Percentiles rank a stretch among this genome's conserved stretches.
Conservation (phyloP, 2,329 filamentous ascomycete species). For the Zymoseptoria brevis region DNA sequence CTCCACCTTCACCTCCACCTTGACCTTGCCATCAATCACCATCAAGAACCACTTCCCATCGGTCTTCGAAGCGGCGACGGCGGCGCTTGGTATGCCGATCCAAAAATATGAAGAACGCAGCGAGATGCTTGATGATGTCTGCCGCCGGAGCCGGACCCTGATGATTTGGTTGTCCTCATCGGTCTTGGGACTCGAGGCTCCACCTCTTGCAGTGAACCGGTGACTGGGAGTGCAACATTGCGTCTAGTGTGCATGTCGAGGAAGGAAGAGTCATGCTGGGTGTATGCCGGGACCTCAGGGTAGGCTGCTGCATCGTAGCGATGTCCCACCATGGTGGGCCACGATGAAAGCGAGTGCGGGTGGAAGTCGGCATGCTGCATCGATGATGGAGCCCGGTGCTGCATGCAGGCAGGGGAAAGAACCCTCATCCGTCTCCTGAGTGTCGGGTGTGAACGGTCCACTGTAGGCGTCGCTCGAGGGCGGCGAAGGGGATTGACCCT, state of each 20-base stretch:
- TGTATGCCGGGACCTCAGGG: background rate
- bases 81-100: too few relatives aligned
- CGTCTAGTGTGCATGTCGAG: background rate
- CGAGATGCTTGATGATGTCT: background rate
- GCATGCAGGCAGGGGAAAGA: too few relatives aligned
- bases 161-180: background rate
- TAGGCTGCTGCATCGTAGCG: background rate
- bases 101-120: background rate
- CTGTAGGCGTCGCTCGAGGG: too few relatives aligned
- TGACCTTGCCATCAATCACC: background rate
- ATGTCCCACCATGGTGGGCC: background rate
- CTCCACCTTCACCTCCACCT: too few relatives aligned
- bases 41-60: too few relatives aligned
- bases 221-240: too few relatives aligned
- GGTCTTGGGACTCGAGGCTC: background rate
- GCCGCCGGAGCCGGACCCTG: too few relatives aligned
- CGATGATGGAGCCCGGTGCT: too few relatives aligned
- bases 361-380: background rate
- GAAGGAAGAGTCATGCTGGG: background rate
- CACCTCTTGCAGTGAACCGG: background rate
- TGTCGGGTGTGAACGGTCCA: too few relatives aligned
- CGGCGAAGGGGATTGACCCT: background rate
- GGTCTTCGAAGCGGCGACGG: too few relatives aligned
- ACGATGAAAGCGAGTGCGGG: background rate
- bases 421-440: too few relatives aligned